Base-by-base conservation (phyloP, 1,139 yeast species). In the Neolecta irregularis region DNA sequence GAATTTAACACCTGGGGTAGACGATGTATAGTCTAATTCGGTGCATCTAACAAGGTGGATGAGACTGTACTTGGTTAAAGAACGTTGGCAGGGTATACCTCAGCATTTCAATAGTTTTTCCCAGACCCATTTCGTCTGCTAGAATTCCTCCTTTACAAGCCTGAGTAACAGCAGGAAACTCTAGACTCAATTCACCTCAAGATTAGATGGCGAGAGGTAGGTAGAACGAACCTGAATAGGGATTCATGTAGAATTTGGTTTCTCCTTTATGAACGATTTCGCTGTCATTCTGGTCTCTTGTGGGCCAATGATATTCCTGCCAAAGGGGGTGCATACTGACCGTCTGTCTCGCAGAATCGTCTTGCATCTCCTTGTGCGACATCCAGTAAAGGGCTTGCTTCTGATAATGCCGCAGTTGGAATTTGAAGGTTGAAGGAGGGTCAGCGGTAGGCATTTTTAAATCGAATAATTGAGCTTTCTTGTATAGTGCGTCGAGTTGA, bases 111-210 rank as follows among this genome's bases (percentile, higher is more conserved):
- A 85, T 78, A 0, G 96, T 85, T 51, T 85, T 85, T 30, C 96
- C 96, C 5, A 85, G 62, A 0, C 96, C 96, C 96, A 85, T 85
- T 53, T 85, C 96, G 55, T 85, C 96, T 0, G 95, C 93, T n/a
- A 85, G 58, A 12, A 85, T 79, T 1, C 98, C 98, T 16, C 98
- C 96, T 26, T 73, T 63, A 23, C 67, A 55, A 0, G 74, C 61
- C 33, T 49, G 49, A 37, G 54, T 51, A 17, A 41, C 42, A 7
- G 50, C 46, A 1, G 96, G 96, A 44, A 67, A 71, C 13, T 65
- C 65, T 15, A 70, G 48, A 0, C 91, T 72, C 40, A 88, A 65
- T 43, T 78, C 88, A 2, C 95, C n/a, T n/a, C n/a, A n/a, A n/a
- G n/a, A n/a, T n/a, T n/a, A n/a, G n/a, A n/a, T n/a, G n/a, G n/a